Evolutionary conservation across 352 stramenopile species (phyloP).

Genomic region (Phytophthora pinifolia): DNA sequence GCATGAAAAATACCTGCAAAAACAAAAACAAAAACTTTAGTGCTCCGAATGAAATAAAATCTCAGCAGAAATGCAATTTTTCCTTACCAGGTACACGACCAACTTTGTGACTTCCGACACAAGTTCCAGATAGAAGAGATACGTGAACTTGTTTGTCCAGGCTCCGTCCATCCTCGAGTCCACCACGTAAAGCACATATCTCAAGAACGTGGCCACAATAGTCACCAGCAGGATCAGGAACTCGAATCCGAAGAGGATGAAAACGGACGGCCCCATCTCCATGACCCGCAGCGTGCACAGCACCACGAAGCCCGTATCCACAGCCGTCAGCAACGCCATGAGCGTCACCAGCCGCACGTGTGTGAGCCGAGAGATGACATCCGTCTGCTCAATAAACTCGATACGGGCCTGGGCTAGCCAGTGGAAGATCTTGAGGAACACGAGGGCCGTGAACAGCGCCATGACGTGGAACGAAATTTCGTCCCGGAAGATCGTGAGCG

Average conservation of each 20-base stretch:
- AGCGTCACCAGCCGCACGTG: constrained; percentile 91
- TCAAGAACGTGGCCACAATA: constrained; percentile 87
- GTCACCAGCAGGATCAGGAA: constrained; percentile 94
- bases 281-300: constrained; percentile 80
- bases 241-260: constrained; percentile 98
- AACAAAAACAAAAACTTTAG: background rate
- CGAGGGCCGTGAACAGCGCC: constrained; percentile 93
- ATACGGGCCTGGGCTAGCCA: constrained; percentile 91
- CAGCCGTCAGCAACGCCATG: constrained; percentile 77
- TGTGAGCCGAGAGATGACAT: constrained; percentile 67
- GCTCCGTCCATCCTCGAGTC: constrained; percentile 89
- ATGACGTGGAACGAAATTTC: constrained; percentile 96
- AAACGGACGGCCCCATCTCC: constrained; percentile 89
- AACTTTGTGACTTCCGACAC: constrained; percentile 95
- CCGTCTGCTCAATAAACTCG: constrained; percentile 90
- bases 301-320: constrained; percentile 91
- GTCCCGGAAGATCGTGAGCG: constrained; percentile 98
- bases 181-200: constrained; percentile 94
- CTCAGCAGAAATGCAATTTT: background rate
- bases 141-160: constrained; percentile 91
- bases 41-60: background rate
- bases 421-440: constrained; percentile 96
- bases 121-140: constrained; percentile 96
- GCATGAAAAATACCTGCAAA: constrained; percentile 93
- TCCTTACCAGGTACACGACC: constrained; percentile 92